A percentile compares a stretch with the other conserved stretches of the same genome.
Evolutionary conservation across 1,284 basidiomycete species (phyloP).

Genomic region (Garcileccinum viscosum): DNA sequence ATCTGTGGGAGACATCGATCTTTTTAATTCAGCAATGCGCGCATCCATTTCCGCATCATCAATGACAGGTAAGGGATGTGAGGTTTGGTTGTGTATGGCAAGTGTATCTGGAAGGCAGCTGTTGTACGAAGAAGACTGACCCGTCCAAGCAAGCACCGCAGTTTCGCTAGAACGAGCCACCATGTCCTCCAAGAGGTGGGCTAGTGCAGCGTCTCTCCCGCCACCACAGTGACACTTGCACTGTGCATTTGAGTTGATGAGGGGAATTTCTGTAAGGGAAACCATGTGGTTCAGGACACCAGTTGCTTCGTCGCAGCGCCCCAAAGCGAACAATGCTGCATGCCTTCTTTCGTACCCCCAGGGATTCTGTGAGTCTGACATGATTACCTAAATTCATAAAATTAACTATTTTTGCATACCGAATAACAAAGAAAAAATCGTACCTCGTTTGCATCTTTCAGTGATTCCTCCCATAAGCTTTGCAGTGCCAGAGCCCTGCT

Average conservation of each 20-base stretch:
- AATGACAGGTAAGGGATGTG: not conserved
- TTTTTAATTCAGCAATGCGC: not conserved
- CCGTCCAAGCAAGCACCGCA: not conserved
- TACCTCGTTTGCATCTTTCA: not conserved
- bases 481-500: constrained; percentile 5
- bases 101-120: not conserved
- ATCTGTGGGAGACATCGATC: not conserved
- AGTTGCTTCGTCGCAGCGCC: not conserved
- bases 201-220: not conserved
- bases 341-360: not conserved
- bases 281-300: not conserved
- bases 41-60: not conserved
- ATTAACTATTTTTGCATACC: not conserved
- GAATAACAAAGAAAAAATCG: not conserved
- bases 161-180: not conserved
- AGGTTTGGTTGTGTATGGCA: not conserved
- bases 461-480: not conserved
- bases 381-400: not conserved
- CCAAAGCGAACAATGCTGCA: not conserved
- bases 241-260: not conserved
- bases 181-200: not conserved
- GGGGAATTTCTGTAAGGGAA: not conserved
- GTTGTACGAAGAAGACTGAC: not conserved
- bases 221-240: not conserved
- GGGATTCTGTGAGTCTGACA: not conserved